A percentile compares a stretch with the other conserved stretches of the same genome.
Conservation (phyloP, 331 rosid genomes). For the Malus hybrid region DNA sequence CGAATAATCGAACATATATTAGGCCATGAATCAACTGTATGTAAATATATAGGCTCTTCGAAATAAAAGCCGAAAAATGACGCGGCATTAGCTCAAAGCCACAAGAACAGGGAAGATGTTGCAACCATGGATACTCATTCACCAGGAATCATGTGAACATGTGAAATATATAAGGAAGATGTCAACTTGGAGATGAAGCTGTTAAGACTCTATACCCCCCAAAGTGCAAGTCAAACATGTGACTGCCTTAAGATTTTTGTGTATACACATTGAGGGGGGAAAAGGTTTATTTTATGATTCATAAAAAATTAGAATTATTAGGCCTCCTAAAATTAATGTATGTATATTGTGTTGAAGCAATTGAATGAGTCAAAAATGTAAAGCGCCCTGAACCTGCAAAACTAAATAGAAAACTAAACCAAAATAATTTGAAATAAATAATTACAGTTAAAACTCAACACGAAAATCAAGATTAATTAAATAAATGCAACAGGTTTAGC, state of each 20-base stretch:
- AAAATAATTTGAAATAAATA: not conserved
- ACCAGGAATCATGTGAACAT: constrained; percentile 41
- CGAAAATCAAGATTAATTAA: not conserved
- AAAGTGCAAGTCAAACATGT: constrained; percentile 21
- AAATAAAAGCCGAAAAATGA: constrained; percentile 18
- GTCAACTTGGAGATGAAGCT: constrained; percentile 33
- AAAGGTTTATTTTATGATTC: not conserved
- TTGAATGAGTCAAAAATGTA: constrained; percentile 4
- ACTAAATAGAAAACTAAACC: not conserved
- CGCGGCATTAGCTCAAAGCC: constrained; percentile 16
- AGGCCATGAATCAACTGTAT: constrained; percentile 9
- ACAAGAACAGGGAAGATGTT: constrained; percentile 15
- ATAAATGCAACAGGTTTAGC: not conserved
- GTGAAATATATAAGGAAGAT: not conserved
- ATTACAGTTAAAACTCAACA: not conserved
- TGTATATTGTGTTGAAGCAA: not conserved
- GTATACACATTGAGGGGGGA: not conserved
- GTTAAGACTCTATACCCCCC: constrained; percentile 21
- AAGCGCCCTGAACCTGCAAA: not conserved
- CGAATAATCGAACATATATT: not conserved
- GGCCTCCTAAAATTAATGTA: not conserved
- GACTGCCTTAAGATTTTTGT: not conserved
- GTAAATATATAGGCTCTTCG: not conserved
- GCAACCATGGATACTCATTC: constrained; percentile 2
- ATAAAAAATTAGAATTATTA: not conserved